Evolutionary conservation across 768 basidiomycete genomes (phyloP).

Genomic region (Lactarius sanguifluus): DNA sequence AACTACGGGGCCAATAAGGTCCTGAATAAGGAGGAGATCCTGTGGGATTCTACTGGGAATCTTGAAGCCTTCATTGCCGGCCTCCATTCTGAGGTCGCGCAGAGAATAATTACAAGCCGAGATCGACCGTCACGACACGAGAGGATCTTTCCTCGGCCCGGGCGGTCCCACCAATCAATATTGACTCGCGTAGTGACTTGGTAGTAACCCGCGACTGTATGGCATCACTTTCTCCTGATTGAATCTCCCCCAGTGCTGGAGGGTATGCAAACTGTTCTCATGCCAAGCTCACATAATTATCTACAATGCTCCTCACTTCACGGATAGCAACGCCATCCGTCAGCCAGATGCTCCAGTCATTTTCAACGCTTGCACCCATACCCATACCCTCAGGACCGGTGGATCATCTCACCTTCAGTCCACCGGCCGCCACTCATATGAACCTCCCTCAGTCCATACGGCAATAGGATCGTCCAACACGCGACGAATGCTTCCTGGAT

Average conservation of each 20-base stretch:
- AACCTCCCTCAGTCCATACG: conserved; percentile 61
- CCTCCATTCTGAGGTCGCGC: conserved; percentile 4
- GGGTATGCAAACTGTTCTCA: background rate
- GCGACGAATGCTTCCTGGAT: conserved; percentile 48
- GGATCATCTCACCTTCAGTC: conserved; percentile 52
- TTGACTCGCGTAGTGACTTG: too few relatives aligned
- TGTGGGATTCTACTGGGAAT: conserved; percentile 63
- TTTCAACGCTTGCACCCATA: conserved; percentile 56
- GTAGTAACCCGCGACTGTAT: too few relatives aligned
- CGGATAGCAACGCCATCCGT: conserved; percentile 54
- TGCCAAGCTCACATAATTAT: conserved; percentile 31
- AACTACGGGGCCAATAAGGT: conserved; percentile 49
- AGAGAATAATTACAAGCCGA: background rate
- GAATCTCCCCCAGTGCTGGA: too few relatives aligned
- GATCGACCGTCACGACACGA: background rate
- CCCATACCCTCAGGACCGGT: conserved; percentile 59
- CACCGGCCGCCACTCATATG: conserved; percentile 75
- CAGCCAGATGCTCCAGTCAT: conserved; percentile 70
- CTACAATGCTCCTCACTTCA: conserved; percentile 50
- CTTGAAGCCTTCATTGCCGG: conserved; percentile 45
- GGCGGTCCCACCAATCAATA: background rate
- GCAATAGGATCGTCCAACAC: conserved; percentile 53
- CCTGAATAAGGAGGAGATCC: conserved; percentile 72
- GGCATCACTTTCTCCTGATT: too few relatives aligned
- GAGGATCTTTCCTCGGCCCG: background rate